Base-by-base conservation (phyloP, 2,329 filamentous ascomycete species). In the Botrytis hyacinthi region DNA sequence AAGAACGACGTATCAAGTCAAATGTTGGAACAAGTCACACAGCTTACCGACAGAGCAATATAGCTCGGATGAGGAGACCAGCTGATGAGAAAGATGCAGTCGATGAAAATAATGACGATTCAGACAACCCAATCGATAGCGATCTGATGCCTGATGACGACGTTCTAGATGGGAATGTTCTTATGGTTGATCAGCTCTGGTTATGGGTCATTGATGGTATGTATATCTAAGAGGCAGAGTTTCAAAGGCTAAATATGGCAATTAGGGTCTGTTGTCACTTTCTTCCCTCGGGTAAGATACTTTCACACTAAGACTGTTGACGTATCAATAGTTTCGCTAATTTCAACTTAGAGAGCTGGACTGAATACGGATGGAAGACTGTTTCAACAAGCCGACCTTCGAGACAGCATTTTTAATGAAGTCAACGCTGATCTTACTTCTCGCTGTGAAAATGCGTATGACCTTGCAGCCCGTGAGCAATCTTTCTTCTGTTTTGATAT, bases 331-430 rank as follows among this genome's bases (percentile, higher is more conserved):
- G 26, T 7, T 51, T n/a, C 12, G 26, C 48, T 51, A n/a, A 51
- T 14, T n/a, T 51, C 9, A n/a, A 20, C 60, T 6, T 10, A 59
- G n/a, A 59, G 51, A 59, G 35, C 48, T 44, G 67, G n/a, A 18
- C 22, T 44, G n/a, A 70, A 20, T 65, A 51, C 62, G 26, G 74
- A 73, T 26, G 70, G 66, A 54, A 68, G 73, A 46, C 61, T 68
- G 14, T 75, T 65, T 44, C 74, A 75, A 29, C 74, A 73, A 72
- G 75, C 68, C 22, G 74, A 73, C 51, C 44, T 75, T 5, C 67
- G 74, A n/a, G 73, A 75, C 29, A 75, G 69, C 22, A 65, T 71
- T 63, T 76, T 76, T 26, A 72, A 73, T 40, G 75, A 76, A 71
- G 71, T 75, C 26, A 75, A 76, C 44, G 74, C 70, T 18, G 75